Evolutionary conservation across 2,329 filamentous ascomycete species (phyloP), one percentile per base, ranked within the genome.

Genomic region (Coniochaeta sp.): DNA sequence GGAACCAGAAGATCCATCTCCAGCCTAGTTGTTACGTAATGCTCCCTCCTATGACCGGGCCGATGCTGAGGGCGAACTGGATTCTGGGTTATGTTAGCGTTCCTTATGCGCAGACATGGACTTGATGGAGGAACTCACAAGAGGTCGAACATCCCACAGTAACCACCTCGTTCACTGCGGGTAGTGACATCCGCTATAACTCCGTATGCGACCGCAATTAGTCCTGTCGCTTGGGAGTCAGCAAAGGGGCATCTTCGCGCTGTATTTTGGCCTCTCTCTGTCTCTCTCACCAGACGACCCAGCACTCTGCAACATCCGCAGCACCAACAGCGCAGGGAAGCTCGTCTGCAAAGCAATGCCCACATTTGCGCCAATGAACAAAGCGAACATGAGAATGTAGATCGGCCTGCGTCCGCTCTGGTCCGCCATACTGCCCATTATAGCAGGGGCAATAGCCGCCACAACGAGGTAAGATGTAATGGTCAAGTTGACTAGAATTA

Each of bases 1-100:
- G 60, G 35, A 79, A 74, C 75, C 76, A 79, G 56, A 81, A 81
- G 27, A 79, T 72, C 49, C 66, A 68, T 33, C 70, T 62, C 77
- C 77, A 81, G 3, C 74, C 74, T 0, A 76, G 62, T 14, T 35
- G 30, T 16, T 49, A 30, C 16, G 30, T 49, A 18, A 49, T 49
- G 22, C 16, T 35, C 4, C 47, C 47, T 3, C 47, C 47, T 33
- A 49, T 49, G 4, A 49, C 47, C 6, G 47, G 47, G 47, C 47
- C 47, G 20, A 49, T 7, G 18, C 47, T 49, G 47, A 35, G 30
- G 30, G 47, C 47, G 30, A 35, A 22, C 27, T 49, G 27, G 16
- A 33, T 49, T 28, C 47, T 49, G n/a, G 4, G n/a, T n/a, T n/a
- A n/a, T 16, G 40, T 30, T n/a, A n/a, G n/a, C n/a, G n/a, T n/a